Conservation (phyloP, 345 rosid genomes). For the Rhodamnia argentea region DNA sequence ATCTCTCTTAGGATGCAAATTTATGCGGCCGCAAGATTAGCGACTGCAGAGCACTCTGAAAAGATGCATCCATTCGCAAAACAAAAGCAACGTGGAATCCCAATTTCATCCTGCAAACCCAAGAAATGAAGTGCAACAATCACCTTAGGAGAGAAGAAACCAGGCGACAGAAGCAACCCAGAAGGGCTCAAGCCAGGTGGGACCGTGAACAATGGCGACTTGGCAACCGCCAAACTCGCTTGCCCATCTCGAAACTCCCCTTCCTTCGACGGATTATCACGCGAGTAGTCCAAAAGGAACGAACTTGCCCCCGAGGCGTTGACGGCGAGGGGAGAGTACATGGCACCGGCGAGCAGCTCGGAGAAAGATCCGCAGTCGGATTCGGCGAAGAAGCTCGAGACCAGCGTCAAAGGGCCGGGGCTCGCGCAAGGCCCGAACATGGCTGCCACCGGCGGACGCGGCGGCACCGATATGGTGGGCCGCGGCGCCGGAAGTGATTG, state of each 20-base stretch:
- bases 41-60: background rate
- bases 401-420: conserved; percentile 90
- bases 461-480: conserved; percentile 71
- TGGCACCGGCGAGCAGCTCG: conserved; percentile 86
- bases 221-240: conserved; percentile 31
- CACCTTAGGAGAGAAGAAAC: conserved; percentile 56
- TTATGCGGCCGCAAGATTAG: background rate
- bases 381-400: conserved; percentile 72
- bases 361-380: conserved; percentile 61
- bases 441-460: conserved; percentile 42
- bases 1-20: background rate
- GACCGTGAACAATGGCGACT: conserved; percentile 54
- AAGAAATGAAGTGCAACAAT: background rate
- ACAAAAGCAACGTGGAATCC: background rate
- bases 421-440: conserved; percentile 41
- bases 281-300: background rate
- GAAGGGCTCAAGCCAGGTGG: conserved; percentile 96
- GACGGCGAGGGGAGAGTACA: conserved; percentile 21
- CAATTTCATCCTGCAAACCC: background rate
- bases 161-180: conserved; percentile 71
- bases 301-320: background rate
- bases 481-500: conserved; percentile 27
- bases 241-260: conserved; percentile 30
- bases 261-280: conserved; percentile 8
- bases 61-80: background rate